phyloP scores from a whole-genome alignment of 305 asterid species.

The Fraxinus dipetala region DNA sequence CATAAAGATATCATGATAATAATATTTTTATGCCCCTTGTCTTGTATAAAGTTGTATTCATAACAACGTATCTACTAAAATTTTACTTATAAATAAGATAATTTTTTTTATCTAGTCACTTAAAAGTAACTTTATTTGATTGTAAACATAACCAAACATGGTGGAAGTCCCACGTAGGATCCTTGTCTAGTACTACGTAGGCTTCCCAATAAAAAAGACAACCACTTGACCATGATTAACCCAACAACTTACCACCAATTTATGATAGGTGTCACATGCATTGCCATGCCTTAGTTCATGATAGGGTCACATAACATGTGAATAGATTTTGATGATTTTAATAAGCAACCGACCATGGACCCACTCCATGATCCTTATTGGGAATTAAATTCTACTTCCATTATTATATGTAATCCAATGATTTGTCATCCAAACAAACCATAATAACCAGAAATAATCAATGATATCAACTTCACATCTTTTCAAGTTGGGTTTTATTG shows the following conservation, averaged over 20 bases:
- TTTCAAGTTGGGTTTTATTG: neutral
- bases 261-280: constrained; percentile 18
- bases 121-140: neutral
- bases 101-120: neutral
- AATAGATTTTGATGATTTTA: constrained; percentile 17
- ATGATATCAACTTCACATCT: constrained; percentile 2
- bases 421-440: constrained; percentile 38
- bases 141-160: neutral
- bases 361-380: constrained; percentile 31
- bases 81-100: neutral
- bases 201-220: neutral
- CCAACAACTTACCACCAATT: neutral
- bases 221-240: neutral
- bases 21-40: neutral
- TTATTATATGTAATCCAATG: constrained; percentile 48
- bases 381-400: constrained; percentile 37
- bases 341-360: constrained; percentile 46
- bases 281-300: constrained; percentile 11
- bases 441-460: constrained; percentile 23
- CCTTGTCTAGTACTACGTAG: neutral
- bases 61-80: neutral
- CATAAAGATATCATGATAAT: too few relatives aligned
- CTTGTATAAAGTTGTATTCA: neutral
- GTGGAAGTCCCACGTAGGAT: neutral
- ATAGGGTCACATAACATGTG: constrained; percentile 7